Conservation (phyloP, 495 filamentous ascomycete species). For the Aspergillus bertholletiae region DNA sequence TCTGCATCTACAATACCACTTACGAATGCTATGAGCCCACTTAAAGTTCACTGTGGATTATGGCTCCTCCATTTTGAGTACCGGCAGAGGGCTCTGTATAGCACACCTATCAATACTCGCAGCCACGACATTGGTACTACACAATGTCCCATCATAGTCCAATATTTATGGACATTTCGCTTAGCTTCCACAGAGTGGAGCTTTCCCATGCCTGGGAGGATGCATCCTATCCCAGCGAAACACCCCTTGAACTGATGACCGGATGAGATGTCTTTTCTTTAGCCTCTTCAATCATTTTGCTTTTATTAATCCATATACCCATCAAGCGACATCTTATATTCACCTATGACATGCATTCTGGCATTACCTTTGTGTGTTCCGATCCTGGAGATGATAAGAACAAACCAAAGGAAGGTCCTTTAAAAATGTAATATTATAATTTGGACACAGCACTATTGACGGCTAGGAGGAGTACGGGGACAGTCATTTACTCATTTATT, state of each 20-base stretch:
- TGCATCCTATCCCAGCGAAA: neutral
- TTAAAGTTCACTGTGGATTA: no score
- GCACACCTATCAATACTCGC: neutral
- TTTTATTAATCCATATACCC: neutral
- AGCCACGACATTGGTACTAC: neutral
- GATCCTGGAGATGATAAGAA: neutral
- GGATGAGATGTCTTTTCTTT: neutral
- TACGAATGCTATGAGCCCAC: no score
- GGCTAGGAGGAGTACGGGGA: no score
- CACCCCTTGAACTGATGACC: neutral
- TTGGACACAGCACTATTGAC: neutral
- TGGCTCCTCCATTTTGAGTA: neutral
- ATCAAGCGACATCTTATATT: neutral
- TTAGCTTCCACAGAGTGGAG: neutral
- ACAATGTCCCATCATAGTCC: neutral
- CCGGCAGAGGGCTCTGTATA: neutral
- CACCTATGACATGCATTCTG: neutral
- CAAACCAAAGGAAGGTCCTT: neutral
- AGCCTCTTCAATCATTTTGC: neutral
- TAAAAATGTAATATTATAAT: neutral
- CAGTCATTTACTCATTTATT: no score
- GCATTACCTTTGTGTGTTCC: neutral
- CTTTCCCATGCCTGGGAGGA: neutral
- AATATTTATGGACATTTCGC: no score
- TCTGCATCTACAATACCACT: no score